Percentiles rank a stretch among this genome's conserved stretches.
These are phyloP conservation scores for Solanum rostratum DNA, from an alignment of 257 asterid species.

Conservation along the genomic window DNA sequence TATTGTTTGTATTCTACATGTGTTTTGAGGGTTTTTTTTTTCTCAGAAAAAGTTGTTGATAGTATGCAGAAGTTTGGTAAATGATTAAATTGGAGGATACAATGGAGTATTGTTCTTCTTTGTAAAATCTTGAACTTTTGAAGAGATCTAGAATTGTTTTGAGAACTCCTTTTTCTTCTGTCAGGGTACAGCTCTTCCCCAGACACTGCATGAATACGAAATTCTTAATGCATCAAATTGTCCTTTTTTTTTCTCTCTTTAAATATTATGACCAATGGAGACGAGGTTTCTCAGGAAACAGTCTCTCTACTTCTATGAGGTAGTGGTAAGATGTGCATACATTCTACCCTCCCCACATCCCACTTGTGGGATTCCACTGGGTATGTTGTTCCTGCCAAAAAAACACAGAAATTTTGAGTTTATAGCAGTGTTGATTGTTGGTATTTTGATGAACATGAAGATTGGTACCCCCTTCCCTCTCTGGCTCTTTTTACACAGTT, in stretches of 20 bases:
- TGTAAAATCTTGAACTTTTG: background rate
- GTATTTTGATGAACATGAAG: background rate
- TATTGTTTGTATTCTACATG: background rate
- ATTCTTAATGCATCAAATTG: background rate
- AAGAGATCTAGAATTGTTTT: background rate
- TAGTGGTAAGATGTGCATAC: too few relatives aligned
- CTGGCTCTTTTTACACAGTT: background rate
- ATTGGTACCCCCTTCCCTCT: background rate
- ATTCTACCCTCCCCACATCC: too few relatives aligned
- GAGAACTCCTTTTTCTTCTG: background rate
- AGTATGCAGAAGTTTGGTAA: background rate
- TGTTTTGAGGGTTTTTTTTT: background rate
- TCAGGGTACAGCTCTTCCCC: accelerated
- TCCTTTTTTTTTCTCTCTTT: too few relatives aligned
- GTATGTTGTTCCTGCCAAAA: slow-evolving; percentile 57
- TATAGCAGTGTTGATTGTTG: background rate
- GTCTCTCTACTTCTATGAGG: too few relatives aligned
- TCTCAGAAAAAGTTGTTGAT: background rate
- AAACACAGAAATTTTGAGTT: background rate
- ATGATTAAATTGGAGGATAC: background rate
- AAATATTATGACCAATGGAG: background rate
- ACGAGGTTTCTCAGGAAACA: too few relatives aligned
- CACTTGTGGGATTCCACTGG: too few relatives aligned
- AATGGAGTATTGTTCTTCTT: background rate
- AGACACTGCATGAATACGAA: background rate